phyloP scores from a whole-genome alignment of 768 basidiomycete genomes.

The Termitomyces sp. region DNA sequence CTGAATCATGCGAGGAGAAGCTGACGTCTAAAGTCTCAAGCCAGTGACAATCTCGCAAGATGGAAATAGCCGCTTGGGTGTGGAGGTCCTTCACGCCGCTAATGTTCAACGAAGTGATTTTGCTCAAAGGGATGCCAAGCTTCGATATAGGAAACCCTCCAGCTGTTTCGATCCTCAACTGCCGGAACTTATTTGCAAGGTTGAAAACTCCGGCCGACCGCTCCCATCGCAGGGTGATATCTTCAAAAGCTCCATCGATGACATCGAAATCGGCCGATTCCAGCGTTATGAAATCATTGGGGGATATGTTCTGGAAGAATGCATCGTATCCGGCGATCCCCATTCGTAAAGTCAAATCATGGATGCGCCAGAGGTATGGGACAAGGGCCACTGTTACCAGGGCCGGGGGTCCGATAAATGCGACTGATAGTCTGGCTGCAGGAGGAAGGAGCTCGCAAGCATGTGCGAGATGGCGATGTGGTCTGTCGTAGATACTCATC shows the following conservation, averaged over 20 bases:
- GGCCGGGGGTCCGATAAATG: neutral
- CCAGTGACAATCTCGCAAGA: slow-evolving; percentile 2
- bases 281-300: slow-evolving; percentile 4
- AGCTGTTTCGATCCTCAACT: neutral
- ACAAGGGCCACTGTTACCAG: neutral
- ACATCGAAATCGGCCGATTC: neutral
- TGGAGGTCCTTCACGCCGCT: neutral
- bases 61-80: neutral
- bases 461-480: neutral
- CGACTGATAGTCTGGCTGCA: neutral
- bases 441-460: slow-evolving; percentile 11
- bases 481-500: neutral
- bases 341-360: slow-evolving; percentile 5
- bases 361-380: slow-evolving; percentile 10
- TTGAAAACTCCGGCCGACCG: neutral
- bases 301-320: neutral
- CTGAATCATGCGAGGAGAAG: neutral
- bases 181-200: neutral
- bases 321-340: neutral
- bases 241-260: neutral
- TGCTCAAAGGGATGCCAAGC: slow-evolving; percentile 1
- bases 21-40: slow-evolving; percentile 5
- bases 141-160: neutral
- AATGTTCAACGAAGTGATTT: slow-evolving; percentile 7
- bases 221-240: neutral